A percentile compares a stretch with the other conserved stretches of the same genome.
Conservation (phyloP, 371 early-diverging fungal genomes). For the Mucor mucedo region DNA sequence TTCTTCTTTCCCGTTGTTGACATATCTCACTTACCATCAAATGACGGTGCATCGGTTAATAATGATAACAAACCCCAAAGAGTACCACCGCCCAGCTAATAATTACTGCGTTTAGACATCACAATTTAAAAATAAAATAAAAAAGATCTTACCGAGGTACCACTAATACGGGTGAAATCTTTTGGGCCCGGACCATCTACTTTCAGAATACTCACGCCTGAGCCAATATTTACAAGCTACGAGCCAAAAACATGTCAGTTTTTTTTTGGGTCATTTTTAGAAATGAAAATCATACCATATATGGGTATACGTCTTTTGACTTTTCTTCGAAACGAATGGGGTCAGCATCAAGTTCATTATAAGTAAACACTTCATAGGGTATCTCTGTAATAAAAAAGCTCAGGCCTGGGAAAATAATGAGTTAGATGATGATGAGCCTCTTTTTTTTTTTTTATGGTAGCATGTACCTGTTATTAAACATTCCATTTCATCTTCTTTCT, state of each 20-base stretch:
- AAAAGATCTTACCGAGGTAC: slow-evolving; percentile 76
- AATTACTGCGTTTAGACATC: background rate
- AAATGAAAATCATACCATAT: slow-evolving; percentile 57
- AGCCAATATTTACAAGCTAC: slow-evolving; percentile 89
- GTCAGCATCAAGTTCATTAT: slow-evolving; percentile 66
- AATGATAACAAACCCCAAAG: slow-evolving; percentile 92
- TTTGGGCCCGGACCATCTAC: slow-evolving; percentile 71
- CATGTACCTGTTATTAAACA: slow-evolving; percentile 75
- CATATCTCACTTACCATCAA: slow-evolving; percentile 70
- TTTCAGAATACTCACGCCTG: slow-evolving; percentile 87
- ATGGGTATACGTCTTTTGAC: slow-evolving; percentile 75
- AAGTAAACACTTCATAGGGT: slow-evolving; percentile 94
- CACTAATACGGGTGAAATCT: slow-evolving; percentile 85
- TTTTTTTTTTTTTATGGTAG: background rate
- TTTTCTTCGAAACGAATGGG: slow-evolving; percentile 85
- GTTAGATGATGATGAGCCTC: background rate
- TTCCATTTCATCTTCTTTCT: slow-evolving; percentile 89
- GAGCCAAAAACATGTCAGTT: background rate
- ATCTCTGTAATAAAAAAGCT: slow-evolving; percentile 93
- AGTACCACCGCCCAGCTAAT: slow-evolving; percentile 92
- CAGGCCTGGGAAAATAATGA: slow-evolving; percentile 54
- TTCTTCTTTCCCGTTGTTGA: background rate
- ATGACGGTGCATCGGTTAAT: slow-evolving; percentile 81
- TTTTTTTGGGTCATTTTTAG: background rate
- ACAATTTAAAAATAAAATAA: background rate